Base-by-base conservation (phyloP, 768 basidiomycete species). In the Rhodotorula sphaerocarpa region DNA sequence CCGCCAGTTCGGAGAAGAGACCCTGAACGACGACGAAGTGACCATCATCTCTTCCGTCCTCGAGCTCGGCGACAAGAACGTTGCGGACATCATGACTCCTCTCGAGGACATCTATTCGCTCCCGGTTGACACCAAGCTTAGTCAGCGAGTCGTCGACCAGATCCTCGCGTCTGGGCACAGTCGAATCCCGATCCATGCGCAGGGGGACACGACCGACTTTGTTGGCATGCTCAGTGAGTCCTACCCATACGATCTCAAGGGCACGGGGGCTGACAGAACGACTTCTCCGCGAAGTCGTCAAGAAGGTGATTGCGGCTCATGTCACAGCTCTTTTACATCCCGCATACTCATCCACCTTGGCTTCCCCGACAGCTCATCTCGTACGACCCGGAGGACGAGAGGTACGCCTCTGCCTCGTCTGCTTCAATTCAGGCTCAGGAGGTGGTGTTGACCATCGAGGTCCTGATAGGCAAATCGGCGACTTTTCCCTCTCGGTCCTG, bases 181-280 rank as follows among this genome's bases (percentile, higher is more conserved):
- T 2, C 84, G 92, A 25, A 88, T 97, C 71, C 92, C 92, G 0
- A 82, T 97, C 0, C 88, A 93, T 71, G 82, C 83, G 62, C 80
- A 85, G 5, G 82, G 81, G 7, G 80, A 86, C 45, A 81, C 83
- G 14, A 72, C 81, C 15, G 79, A 86, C 14, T 95, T 91, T 73
- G 75, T 86, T 11, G 90, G 92, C 0, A 79, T 93, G 59, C 78
- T 95, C 2, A 69, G 61, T 63, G 34, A 39, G 61, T 51, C 10
- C 4, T 3, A 20, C 9, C 16, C 43, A 16, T 21, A 11, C 44
- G 15, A 15, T 15, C 34, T 2, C 33, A 39, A 5, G 36, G 10
- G 28, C 6, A 12, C 7, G 1, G n/a, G 20, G 23, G 30, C 50
- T 63, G 43, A 85, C 47, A n/a, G n/a, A n/a, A 69, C 50, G 18